Conservation (phyloP, 345 rosid genomes). For the Linum trigynum region DNA sequence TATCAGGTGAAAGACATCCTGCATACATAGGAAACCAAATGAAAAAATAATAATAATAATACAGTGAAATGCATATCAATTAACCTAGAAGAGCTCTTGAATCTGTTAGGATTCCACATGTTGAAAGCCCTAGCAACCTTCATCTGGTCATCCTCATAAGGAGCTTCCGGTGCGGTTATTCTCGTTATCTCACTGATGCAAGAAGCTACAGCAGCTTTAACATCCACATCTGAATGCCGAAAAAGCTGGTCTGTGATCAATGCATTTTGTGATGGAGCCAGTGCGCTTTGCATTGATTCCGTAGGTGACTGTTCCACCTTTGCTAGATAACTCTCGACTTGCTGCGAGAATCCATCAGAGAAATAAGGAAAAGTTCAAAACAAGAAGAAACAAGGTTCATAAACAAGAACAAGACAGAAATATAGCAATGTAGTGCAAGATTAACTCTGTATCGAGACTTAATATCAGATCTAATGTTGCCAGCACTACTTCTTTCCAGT, state of each 20-base stretch:
- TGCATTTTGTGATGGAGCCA: slow-evolving; percentile 61
- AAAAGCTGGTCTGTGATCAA: slow-evolving; percentile 56
- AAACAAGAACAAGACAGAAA: not conserved
- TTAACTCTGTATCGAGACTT: too few relatives aligned
- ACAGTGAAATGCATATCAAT: not conserved
- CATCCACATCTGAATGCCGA: slow-evolving; percentile 63
- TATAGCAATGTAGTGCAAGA: not conserved
- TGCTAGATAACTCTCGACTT: slow-evolving; percentile 47
- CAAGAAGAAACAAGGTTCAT: not conserved
- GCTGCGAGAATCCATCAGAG: slow-evolving; percentile 29
- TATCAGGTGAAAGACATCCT: slow-evolving; percentile 86
- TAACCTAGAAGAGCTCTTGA: not conserved
- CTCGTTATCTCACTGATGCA: slow-evolving; percentile 97
- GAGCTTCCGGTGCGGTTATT: slow-evolving; percentile 98
- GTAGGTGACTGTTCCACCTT: slow-evolving; percentile 88
- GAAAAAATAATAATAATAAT: slow-evolving; percentile 4
- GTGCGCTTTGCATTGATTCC: slow-evolving; percentile 53
- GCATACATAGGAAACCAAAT: slow-evolving; percentile 19
- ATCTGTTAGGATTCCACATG: not conserved
- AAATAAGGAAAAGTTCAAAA: not conserved
- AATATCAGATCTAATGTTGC: too few relatives aligned
- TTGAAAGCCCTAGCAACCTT: slow-evolving; percentile 36
- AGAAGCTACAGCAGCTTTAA: slow-evolving; percentile 80
- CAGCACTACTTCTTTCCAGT: too few relatives aligned
- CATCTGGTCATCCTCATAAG: slow-evolving; percentile 85